Base-by-base conservation (phyloP, 2,329 filamentous ascomycete genomes). In the Cladosporium oxysporum region DNA sequence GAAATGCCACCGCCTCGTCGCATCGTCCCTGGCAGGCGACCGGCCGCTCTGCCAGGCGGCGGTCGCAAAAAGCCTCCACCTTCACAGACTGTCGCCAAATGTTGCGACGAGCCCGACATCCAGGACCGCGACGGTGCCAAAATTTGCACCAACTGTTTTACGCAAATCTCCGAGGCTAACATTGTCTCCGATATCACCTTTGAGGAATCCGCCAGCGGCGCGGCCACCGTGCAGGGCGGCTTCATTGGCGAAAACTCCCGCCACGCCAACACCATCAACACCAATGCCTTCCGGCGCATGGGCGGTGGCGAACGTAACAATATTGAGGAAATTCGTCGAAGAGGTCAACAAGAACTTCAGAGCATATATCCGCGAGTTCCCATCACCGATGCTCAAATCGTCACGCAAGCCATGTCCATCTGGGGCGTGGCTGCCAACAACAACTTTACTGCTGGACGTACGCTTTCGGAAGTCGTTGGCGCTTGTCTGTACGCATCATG, bases 131-230 rank as follows among this genome's bases (percentile, higher is more conserved):
- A 73, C 59, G 78, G 77, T 63, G 70, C 81, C 67, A 80, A 82
- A 69, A 83, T 91, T 71, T 98, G 95, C 79, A 87, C 88, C 68
- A 90, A 87, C 57, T 98, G 95, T 78, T 94, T 93, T 84, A 89
- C 88, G 67, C 88, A 97, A 70, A 87, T 94, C 65, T 90, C 91
- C 71, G 91, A 96, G 75, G 89, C 88, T 76, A 93, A 96, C 74
- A 97, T 98, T 69, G 93, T 97, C 66, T 87, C 92, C 58, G 95
- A 99, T 77, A 87, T 98, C 68, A 90, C 90, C 26, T 99, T 98
- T 75, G 93, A 93, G 70, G 94, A 99, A 81, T 90, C 88, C 31
- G 88, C 91, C 0, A 89, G 88, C 37, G 95, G 95, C 73, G 92
- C 91, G 58, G 93, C 94, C 62, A 87, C 96, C 60, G 92, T 97